Evolutionary conservation across 2,329 filamentous ascomycete genomes (phyloP).

Genomic region (Tolypocladium inflatum): DNA sequence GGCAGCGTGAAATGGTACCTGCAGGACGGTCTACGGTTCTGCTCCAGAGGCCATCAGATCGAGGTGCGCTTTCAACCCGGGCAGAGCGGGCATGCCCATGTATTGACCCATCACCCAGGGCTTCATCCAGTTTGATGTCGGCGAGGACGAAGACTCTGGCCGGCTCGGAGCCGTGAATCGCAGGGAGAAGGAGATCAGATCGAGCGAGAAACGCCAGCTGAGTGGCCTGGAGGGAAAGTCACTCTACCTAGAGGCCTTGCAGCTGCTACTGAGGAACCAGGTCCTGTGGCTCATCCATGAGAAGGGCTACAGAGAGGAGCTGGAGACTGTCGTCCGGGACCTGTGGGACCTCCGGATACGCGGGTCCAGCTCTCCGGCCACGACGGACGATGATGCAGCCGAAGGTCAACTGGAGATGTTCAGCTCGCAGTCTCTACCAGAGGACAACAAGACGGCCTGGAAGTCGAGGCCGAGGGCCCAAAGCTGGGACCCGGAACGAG

Average conservation of each 20-base stretch:
- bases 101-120: slow-evolving; percentile 23
- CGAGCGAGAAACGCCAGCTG: slow-evolving; percentile 46
- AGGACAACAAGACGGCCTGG: slow-evolving; percentile 15
- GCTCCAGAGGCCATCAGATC: slow-evolving; percentile 70
- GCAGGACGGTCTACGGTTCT: slow-evolving; percentile 70
- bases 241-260: slow-evolving; percentile 75
- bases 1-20: slow-evolving; percentile 63
- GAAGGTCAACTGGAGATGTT: slow-evolving; percentile 24
- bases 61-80: slow-evolving; percentile 41
- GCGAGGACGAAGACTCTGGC: slow-evolving; percentile 64
- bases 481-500: slow-evolving; percentile 35
- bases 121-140: slow-evolving; percentile 45
- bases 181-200: slow-evolving; percentile 46
- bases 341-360: slow-evolving; percentile 69
- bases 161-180: slow-evolving; percentile 44
- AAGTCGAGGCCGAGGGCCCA: slow-evolving; percentile 21
- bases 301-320: slow-evolving; percentile 57
- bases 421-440: slow-evolving; percentile 25
- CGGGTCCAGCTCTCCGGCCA: slow-evolving; percentile 27
- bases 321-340: slow-evolving; percentile 73
- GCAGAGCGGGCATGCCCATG: too few species aligned
- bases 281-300: slow-evolving; percentile 60
- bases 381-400: slow-evolving; percentile 11
- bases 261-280: slow-evolving; percentile 78
- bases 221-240: slow-evolving; percentile 60